Conservation (phyloP, 2,329 filamentous ascomycete species). For the Mycogone perniciosa region DNA sequence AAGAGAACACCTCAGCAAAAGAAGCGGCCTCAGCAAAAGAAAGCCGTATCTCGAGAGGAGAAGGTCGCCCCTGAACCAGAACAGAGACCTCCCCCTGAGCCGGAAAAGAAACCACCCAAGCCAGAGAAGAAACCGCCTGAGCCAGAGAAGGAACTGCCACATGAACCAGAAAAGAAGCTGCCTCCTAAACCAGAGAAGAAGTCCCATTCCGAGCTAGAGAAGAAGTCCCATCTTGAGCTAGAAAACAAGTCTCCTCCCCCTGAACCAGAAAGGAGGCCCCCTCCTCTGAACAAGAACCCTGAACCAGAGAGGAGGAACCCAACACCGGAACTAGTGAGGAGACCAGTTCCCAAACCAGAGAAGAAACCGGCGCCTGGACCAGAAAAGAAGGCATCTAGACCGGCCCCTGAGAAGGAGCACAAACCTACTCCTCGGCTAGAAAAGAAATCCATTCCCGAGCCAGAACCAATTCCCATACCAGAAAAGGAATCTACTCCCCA, state of each 20-base stretch:
- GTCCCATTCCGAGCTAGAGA: background rate
- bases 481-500: slow-evolving; percentile 2
- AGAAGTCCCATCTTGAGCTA: background rate
- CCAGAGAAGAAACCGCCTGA: background rate
- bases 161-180: background rate
- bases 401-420: background rate
- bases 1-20: slow-evolving; percentile 18
- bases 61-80: background rate
- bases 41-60: slow-evolving; percentile 2
- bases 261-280: background rate
- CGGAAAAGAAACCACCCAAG: slow-evolving; percentile 2
- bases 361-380: slow-evolving; percentile 4
- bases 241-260: slow-evolving; percentile 1
- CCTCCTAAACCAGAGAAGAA: background rate
- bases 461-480: slow-evolving; percentile 13
- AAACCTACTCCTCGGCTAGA: background rate
- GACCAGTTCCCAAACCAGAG: background rate
- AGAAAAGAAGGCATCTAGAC: background rate
- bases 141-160: background rate
- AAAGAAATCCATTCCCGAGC: slow-evolving; percentile 6
- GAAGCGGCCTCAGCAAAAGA: slow-evolving; percentile 14
- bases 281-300: background rate
- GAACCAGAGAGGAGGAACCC: background rate
- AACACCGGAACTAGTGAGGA: background rate
- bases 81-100: background rate